Conservation (phyloP, 768 basidiomycete genomes). For the Agaricus bisporus region DNA sequence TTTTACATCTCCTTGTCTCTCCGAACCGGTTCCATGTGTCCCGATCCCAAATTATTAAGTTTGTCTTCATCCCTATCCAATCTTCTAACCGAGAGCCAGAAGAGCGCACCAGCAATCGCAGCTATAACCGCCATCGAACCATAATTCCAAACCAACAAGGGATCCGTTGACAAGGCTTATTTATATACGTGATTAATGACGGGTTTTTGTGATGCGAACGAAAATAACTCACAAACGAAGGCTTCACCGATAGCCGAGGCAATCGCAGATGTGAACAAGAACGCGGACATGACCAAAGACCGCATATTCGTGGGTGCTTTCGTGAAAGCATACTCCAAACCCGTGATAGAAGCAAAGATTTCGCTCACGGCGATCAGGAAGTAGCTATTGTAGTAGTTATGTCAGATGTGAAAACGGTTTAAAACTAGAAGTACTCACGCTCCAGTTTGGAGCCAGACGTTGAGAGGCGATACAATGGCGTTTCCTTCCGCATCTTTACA, state of each 20-base stretch:
- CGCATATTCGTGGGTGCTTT: slow-evolving; percentile 87
- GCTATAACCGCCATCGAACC: slow-evolving; percentile 51
- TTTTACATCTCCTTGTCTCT: background rate
- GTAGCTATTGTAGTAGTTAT: slow-evolving; percentile 33
- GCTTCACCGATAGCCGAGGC: slow-evolving; percentile 54
- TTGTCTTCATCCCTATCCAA: slow-evolving; percentile 58
- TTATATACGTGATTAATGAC: background rate
- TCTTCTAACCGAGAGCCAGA: slow-evolving; percentile 48
- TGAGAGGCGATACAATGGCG: slow-evolving; percentile 45
- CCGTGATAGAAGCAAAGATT: slow-evolving; percentile 78
- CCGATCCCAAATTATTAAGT: slow-evolving; percentile 39
- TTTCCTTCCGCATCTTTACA: slow-evolving; percentile 4
- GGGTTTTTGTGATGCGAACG: background rate
- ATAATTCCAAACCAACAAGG: slow-evolving; percentile 75
- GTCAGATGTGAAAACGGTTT: background rate
- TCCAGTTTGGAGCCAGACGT: slow-evolving; percentile 75
- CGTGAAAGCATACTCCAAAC: slow-evolving; percentile 81
- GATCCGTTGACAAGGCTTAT: slow-evolving; percentile 60
- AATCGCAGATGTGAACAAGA: slow-evolving; percentile 54
- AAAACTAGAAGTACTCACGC: slow-evolving; percentile 27
- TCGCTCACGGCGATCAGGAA: slow-evolving; percentile 65
- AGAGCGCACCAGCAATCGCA: slow-evolving; percentile 42
- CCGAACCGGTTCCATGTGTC: background rate
- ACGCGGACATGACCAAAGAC: slow-evolving; percentile 73
- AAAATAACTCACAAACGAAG: slow-evolving; percentile 50